Base-by-base conservation (phyloP, 306 rosid species). In the Ziziphus jujuba region DNA sequence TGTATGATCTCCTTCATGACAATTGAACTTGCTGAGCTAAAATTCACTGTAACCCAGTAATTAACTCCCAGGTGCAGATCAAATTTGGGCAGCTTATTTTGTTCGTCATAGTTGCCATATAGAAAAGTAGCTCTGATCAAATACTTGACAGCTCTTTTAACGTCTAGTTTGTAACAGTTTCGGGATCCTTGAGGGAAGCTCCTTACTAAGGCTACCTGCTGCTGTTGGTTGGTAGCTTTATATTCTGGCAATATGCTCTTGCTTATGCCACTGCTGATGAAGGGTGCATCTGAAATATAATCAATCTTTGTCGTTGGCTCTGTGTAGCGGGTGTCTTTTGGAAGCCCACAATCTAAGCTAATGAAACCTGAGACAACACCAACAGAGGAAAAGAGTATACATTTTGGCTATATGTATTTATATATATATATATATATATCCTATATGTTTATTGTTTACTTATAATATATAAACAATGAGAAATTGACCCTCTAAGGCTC, bases 131-230 rank as follows among this genome's bases (percentile, higher is more conserved):
- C 70, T 56, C 77, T 3, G 58, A 87, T 76, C 31, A 84, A 60
- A 36, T 84, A 87, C 40, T 69, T 77, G 8, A 57, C 74, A 7
- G 75, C 75, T 3, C 19, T 53, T 2, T 63, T 63, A 16, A 84
- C 61, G 48, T 65, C 71, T 45, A 87, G 44, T 38, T n/a, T 76
- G 85, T 87, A 87, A 33, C 92, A 87, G 63, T 84, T 87, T 35
- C 88, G 70, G 34, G 20, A 57, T 14, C 92, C 88, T 31, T n/a
- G 70, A 6, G 92, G 92, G 47, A 87, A 87, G 62, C 84, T 84
- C 33, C 87, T 77, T 54, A 87, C 54, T 43, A 69, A 9, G 3
- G 61, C 22, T 21, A 61, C 4, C 8, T 87, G n/a, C n/a, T n/a
- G 80, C 2, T 31, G 80, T 66, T 59, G 84, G 19, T 0, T 3